Evolutionary conservation across 2,329 filamentous ascomycete species (phyloP).

Genomic region (Boeremia exigua): DNA sequence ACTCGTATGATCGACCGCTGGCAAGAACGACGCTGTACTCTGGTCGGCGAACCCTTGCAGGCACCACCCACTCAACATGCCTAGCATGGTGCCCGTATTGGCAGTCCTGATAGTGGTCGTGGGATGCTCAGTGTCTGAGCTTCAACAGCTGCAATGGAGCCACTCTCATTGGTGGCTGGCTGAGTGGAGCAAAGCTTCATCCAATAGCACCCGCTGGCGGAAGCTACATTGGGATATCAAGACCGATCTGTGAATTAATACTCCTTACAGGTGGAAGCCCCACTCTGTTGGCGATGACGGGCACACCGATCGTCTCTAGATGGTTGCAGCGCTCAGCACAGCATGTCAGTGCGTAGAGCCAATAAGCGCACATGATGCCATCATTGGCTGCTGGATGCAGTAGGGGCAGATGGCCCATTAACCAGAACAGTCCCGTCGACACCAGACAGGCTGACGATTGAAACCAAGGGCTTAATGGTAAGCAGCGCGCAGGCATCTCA

Average conservation of each 20-base stretch:
- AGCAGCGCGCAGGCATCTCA: neutral
- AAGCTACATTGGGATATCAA: slow-evolving; percentile 12
- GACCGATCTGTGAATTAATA: slow-evolving; percentile 1
- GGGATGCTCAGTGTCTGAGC: slow-evolving; percentile 9
- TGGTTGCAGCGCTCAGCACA: neutral
- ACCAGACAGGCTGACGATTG: neutral
- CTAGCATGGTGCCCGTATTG: slow-evolving; percentile 9
- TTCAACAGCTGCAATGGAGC: slow-evolving; percentile 13
- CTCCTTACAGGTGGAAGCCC: slow-evolving; percentile 5
- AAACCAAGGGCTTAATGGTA: neutral
- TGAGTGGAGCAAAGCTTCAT: slow-evolving; percentile 17
- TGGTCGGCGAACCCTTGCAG: slow-evolving; percentile 20
- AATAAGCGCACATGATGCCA: neutral
- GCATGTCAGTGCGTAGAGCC: slow-evolving; percentile 2
- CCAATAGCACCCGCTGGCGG: slow-evolving; percentile 19
- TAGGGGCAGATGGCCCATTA: neutral
- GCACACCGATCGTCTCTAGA: neutral
- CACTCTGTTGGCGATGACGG: slow-evolving; percentile 5
- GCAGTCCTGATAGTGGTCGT: slow-evolving; percentile 11
- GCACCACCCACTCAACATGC: slow-evolving; percentile 11
- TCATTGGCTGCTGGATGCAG: neutral
- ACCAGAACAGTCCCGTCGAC: neutral
- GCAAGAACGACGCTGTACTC: slow-evolving; percentile 24
- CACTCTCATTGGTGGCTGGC: slow-evolving; percentile 24
- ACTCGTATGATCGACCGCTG: slow-evolving; percentile 15